Conservation (phyloP, 2,329 filamentous ascomycete species). For the Alternaria postmessia region DNA sequence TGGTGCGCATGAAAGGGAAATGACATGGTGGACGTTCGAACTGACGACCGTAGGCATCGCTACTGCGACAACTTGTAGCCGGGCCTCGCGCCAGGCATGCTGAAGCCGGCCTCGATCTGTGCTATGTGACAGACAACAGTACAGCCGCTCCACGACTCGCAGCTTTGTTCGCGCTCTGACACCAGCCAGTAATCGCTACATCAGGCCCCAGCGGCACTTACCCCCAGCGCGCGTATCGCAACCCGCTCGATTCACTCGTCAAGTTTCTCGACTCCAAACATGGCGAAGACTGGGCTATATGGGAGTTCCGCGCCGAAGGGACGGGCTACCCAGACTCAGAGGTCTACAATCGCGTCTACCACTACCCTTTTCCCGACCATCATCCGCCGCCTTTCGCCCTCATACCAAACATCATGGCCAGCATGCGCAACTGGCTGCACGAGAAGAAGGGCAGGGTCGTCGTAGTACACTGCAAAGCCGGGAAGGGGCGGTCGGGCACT, state of each 20-base stretch:
- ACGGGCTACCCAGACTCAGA: conserved; percentile 93
- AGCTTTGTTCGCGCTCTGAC: conserved; percentile 49
- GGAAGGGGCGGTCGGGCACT: conserved; percentile 91
- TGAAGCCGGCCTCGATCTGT: conserved; percentile 90
- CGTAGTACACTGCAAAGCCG: conserved; percentile 96
- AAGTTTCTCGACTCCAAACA: conserved; percentile 88
- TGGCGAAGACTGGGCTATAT: conserved; percentile 83
- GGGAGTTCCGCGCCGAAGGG: conserved; percentile 97
- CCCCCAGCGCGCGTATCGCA: conserved; percentile 91
- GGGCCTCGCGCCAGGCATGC: conserved; percentile 83
- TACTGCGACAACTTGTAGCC: conserved; percentile 91
- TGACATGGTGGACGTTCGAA: not conserved
- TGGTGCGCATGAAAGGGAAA: conserved; percentile 7
- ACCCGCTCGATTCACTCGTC: conserved; percentile 86
- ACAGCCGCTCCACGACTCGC: conserved; percentile 45
- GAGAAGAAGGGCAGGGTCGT: conserved; percentile 69
- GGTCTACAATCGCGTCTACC: conserved; percentile 83
- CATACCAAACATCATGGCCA: conserved; percentile 86
- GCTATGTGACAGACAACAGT: conserved; percentile 89
- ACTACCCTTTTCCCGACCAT: conserved; percentile 97
- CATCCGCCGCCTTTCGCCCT: conserved; percentile 93
- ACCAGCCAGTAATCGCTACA: conserved; percentile 66
- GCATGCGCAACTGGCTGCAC: conserved; percentile 87
- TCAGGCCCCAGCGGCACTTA: conserved; percentile 91
- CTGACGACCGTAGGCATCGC: conserved; percentile 43